Evolutionary conservation across 805 yeast genomes (phyloP), one percentile per base, ranked within the genome.

Genomic region (Candida succiphila): DNA sequence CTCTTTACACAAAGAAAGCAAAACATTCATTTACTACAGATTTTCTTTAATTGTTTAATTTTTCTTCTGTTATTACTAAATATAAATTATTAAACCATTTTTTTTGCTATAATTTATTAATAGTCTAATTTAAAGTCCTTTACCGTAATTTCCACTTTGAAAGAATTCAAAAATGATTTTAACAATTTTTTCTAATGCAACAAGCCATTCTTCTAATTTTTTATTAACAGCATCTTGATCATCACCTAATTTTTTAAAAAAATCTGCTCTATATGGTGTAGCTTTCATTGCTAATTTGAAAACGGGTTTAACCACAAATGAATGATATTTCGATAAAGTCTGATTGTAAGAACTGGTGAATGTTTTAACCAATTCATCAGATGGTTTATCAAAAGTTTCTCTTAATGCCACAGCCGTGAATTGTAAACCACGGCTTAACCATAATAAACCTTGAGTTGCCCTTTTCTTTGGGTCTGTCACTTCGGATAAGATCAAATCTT

Each of bases 261-360:
- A 83, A 51, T 77, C 94, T 54, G 73, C 75, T 64, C 95, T 75
- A 61, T 84, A 87, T 10, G 96, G 96, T 58, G 94, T 84, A 2
- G 95, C 94, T 58, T 82, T 83, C 95, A 86, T 87, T 31, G 96
- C 96, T 54, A 87, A 68, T 61, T 84, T 84, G 72, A 86, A 86
- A 34, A 87, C 75, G 19, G 95, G 95, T 51, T 79, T 81, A 41
- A 86, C 68, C 49, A 86, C 64, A 70, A 86, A 73, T 34, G 79
- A 77, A 62, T 86, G 96, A 61, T 75, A 78, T 58, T 86, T 76
- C 38, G 80, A 69, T 53, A 86, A 69, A 5, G 95, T 86, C 61
- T 79, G 81, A 41, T 67, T 51, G 63, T 86, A 86, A n/a, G 94
- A 82, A 47, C 78, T 81, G 34, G 87, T 83, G 67, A 86, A 86